These are phyloP conservation scores for Calonectria pteridis DNA, from an alignment of 2,329 filamentous ascomycete genomes.

Conservation along the genomic window DNA sequence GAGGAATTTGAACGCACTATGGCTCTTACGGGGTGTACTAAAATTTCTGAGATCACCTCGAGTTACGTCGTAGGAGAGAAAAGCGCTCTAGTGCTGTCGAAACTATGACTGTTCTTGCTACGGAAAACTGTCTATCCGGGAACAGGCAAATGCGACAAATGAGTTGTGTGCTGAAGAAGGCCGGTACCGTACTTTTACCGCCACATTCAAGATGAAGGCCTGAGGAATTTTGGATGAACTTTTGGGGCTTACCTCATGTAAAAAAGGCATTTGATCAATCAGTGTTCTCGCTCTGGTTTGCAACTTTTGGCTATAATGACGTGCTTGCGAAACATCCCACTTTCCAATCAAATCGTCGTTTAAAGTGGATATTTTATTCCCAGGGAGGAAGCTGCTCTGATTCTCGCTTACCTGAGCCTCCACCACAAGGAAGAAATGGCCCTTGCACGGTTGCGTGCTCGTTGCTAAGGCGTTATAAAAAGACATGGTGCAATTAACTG, in stretches of 20 bases:
- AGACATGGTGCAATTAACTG: neutral
- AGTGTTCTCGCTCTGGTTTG: neutral
- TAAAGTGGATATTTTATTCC: neutral
- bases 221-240: neutral
- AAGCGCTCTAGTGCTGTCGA: neutral
- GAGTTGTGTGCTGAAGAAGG: neutral
- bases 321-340: conserved; percentile 8
- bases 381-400: conserved; percentile 6
- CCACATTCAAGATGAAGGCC: neutral
- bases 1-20: conserved; percentile 24
- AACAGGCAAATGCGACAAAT: neutral
- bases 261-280: neutral
- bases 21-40: conserved; percentile 15
- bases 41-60: conserved; percentile 14
- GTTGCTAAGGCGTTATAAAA: neutral
- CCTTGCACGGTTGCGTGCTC: conserved; percentile 16
- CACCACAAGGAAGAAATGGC: neutral
- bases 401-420: neutral
- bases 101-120: neutral
- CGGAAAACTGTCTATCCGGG: neutral
- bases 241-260: neutral
- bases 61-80: neutral
- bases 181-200: neutral
- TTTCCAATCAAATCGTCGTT: neutral
- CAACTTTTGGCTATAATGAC: conserved; percentile 1